These are phyloP conservation scores for Pyrenula aspistea DNA, from an alignment of 495 filamentous ascomycete species.

Conservation along the genomic window DNA sequence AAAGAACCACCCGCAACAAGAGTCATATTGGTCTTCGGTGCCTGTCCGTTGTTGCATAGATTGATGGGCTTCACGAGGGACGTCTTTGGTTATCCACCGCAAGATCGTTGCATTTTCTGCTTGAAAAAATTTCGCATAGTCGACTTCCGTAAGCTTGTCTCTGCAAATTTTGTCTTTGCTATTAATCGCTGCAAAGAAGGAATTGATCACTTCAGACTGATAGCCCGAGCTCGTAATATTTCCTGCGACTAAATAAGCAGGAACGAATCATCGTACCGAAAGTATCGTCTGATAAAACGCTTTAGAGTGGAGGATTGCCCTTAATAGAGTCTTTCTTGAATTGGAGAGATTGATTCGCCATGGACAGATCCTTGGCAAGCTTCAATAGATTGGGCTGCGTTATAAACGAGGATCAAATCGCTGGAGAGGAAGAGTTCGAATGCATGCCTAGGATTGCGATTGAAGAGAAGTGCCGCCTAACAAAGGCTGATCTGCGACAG, in stretches of 20 bases:
- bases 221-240: not conserved
- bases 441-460: too few relatives aligned
- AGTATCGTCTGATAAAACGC: too few relatives aligned
- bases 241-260: not conserved
- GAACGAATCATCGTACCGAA: too few relatives aligned
- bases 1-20: not conserved
- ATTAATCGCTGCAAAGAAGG: not conserved
- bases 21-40: not conserved
- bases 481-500: not conserved
- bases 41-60: not conserved
- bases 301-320: too few relatives aligned
- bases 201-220: not conserved
- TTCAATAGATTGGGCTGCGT: too few relatives aligned
- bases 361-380: too few relatives aligned
- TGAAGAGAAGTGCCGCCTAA: too few relatives aligned
- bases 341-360: not conserved
- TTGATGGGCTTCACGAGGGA: not conserved
- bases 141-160: not conserved
- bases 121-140: not conserved
- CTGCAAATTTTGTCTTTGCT: not conserved
- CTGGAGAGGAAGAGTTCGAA: too few relatives aligned
- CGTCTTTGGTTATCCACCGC: not conserved
- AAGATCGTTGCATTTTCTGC: not conserved
- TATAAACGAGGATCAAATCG: too few relatives aligned
- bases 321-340: not conserved